These are phyloP conservation scores for Suaeda aralocaspica DNA, from an alignment of 148 eudicot species.

Conservation along the genomic window DNA sequence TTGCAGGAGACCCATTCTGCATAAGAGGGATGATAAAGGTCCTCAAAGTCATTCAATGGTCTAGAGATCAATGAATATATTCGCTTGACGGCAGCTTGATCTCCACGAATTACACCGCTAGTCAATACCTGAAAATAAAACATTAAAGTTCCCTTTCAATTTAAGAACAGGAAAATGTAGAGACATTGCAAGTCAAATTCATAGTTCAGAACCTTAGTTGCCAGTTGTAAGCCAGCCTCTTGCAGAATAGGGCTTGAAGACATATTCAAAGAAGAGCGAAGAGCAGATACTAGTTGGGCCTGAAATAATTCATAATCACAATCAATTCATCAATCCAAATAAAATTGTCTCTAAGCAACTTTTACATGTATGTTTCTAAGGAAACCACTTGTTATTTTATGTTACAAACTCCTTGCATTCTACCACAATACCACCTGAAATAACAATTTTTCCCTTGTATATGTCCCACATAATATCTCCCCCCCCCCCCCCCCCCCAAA, in stretches of 20 bases:
- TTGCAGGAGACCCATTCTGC: slow-evolving; percentile 99
- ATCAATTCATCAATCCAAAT: neutral
- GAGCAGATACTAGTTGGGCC: slow-evolving; percentile 96
- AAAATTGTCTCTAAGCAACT: neutral
- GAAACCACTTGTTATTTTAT: neutral
- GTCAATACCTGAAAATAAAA: slow-evolving; percentile 63
- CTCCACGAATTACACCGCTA: slow-evolving; percentile 80
- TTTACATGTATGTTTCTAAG: neutral
- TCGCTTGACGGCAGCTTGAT: slow-evolving; percentile 82
- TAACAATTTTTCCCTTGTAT: neutral
- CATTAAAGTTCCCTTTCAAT: slow-evolving; percentile 17
- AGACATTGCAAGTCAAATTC: slow-evolving; percentile 1
- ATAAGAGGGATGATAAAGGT: slow-evolving; percentile 93
- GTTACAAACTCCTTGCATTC: neutral
- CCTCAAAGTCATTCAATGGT: slow-evolving; percentile 83
- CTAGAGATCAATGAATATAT: slow-evolving; percentile 87
- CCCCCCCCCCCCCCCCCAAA: no score
- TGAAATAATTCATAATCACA: slow-evolving; percentile 20
- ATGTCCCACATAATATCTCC: neutral
- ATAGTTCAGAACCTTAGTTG: slow-evolving; percentile 65
- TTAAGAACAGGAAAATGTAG: neutral
- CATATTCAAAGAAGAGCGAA: slow-evolving; percentile 86
- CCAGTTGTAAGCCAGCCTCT: slow-evolving; percentile 94
- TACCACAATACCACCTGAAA: neutral
- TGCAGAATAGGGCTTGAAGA: slow-evolving; percentile 82